Conservation (phyloP, 1,284 basidiomycete species). For the Cutaneotrichosporon daszewskae region DNA sequence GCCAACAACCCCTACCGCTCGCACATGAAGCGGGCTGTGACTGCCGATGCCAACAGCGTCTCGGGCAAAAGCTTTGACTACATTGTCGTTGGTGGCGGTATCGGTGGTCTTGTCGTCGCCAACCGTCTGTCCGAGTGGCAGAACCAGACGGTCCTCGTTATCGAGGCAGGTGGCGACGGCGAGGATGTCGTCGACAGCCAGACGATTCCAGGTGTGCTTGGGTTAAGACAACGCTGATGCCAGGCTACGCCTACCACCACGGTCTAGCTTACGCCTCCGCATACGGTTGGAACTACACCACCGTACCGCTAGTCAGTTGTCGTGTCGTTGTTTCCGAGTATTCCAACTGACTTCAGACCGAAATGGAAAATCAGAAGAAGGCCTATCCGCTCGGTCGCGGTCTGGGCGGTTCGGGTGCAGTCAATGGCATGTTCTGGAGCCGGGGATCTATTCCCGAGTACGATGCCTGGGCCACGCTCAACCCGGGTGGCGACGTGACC, state of each 20-base stretch:
- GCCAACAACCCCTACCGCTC: constrained; percentile 27
- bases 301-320: constrained; percentile 50
- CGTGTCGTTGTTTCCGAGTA: not conserved
- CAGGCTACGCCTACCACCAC: constrained; percentile 43
- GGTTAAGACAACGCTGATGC: no score
- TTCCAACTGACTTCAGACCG: constrained; percentile 12
- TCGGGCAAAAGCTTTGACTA: constrained; percentile 41
- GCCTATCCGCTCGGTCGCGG: constrained; percentile 61
- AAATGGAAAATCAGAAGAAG: constrained; percentile 22
- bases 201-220: constrained; percentile 50
- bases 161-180: constrained; percentile 65
- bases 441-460: constrained; percentile 43
- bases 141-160: constrained; percentile 61
- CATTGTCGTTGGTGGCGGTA: constrained; percentile 55
- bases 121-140: constrained; percentile 62
- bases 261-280: constrained; percentile 43
- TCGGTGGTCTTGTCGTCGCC: constrained; percentile 67
- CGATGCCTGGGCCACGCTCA: constrained; percentile 47
- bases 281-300: constrained; percentile 64
- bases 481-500: constrained; percentile 35
- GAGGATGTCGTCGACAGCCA: constrained; percentile 49
- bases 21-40: constrained; percentile 23
- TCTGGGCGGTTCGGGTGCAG: constrained; percentile 62
- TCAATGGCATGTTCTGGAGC: constrained; percentile 65
- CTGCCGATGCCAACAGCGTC: constrained; percentile 28